These are phyloP conservation scores for Mortierella sp. DNA, from an alignment of 371 early-diverging fungal genomes.

Conservation along the genomic window DNA sequence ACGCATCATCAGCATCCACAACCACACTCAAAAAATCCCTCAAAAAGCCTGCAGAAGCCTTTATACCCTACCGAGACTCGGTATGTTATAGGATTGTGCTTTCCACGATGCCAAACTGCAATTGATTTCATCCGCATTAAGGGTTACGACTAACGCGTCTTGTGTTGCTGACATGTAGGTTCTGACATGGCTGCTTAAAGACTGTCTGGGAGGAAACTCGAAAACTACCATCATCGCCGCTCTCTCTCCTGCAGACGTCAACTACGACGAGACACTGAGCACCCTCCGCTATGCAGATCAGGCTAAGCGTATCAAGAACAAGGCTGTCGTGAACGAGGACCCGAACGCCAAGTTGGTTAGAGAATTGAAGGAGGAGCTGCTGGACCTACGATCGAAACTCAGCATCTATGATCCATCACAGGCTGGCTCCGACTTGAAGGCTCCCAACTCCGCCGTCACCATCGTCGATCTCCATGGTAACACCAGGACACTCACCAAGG, in stretches of 20 bases:
- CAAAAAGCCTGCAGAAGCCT: constrained; percentile 69
- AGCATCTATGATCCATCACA: constrained; percentile 73
- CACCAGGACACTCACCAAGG: constrained; percentile 66
- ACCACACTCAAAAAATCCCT: constrained; percentile 60
- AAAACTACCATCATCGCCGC: constrained; percentile 96
- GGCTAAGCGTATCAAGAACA: constrained; percentile 93
- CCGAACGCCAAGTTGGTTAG: constrained; percentile 87
- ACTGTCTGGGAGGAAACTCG: constrained; percentile 94
- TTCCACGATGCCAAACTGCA: neutral
- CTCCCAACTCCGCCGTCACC: constrained; percentile 49
- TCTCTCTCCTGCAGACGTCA: constrained; percentile 81
- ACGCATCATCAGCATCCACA: constrained; percentile 66
- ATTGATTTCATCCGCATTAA: neutral
- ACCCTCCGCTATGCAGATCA: constrained; percentile 97
- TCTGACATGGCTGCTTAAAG: constrained; percentile 95
- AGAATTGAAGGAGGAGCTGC: constrained; percentile 89
- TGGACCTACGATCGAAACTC: constrained; percentile 74
- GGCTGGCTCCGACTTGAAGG: constrained; percentile 32
- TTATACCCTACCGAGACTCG: constrained; percentile 93
- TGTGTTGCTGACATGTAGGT: constrained; percentile 58
- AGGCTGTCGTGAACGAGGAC: constrained; percentile 94
- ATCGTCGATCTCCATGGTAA: constrained; percentile 67
- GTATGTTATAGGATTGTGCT: constrained; percentile 55
- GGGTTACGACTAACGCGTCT: neutral
- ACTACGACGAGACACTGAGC: constrained; percentile 90